Base-by-base conservation (phyloP, 164 flowering plant genomes). In the Umbilicus rupestris region DNA sequence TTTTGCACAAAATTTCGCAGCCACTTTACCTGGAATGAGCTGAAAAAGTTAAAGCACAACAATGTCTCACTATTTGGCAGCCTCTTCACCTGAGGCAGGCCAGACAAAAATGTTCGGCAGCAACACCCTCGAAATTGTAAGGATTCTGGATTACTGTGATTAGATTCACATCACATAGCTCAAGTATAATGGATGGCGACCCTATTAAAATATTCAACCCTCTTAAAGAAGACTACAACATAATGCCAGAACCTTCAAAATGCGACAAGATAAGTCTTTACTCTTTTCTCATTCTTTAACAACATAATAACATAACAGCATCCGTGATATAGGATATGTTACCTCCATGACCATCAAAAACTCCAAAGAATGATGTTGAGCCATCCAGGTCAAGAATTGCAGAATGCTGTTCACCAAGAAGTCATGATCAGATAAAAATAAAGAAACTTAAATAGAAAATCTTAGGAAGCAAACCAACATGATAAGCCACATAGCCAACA, bases 291-390 rank as follows among this genome's bases (percentile, higher is more conserved):
- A 10, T 41, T 41, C 44, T 41, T 10, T 41, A 44, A 44, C 19
- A 17, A 4, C 16, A 44, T 2, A 44, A 44, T 44, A 44, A 5
- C 17, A 44, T 44, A 44, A 44, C 16, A 44, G 20, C 47, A 44
- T 19, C 47, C 47, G 19, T 44, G 7, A 35, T 44, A 66, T 46
- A 57, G 44, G 76, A 0, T 15, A 33, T 62, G 26, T 70, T 80
- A 95, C 99, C 99, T 85, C 98, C 99, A 85, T 95, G 99, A 41
- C 99, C 99, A 87, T 95, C 98, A 85, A 86, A 95, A 59, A 95
- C 98, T 69, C 98, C 99, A 82, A 95, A 95, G 81, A 92, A 95
- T 37, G 99, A 95, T 31, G 96, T 87, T 44, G 85, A 71, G 50
- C 67, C 70, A 76, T 92, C 99, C 73, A 92, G 77, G 85, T 95